These are phyloP conservation scores for Cicer cuneatum DNA, from an alignment of 306 rosid species.

Conservation along the genomic window DNA sequence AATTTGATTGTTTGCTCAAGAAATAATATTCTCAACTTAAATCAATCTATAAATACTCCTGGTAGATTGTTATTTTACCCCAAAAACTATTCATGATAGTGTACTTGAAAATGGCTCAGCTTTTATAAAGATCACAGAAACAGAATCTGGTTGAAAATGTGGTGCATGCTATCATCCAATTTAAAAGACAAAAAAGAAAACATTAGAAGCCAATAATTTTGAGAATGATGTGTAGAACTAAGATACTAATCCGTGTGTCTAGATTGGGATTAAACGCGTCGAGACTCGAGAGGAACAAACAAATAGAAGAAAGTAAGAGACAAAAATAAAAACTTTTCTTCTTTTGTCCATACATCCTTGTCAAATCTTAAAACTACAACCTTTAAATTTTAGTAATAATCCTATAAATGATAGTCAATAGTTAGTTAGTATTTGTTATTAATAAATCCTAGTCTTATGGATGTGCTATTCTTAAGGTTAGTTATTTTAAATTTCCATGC, in stretches of 20 bases:
- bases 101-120: not conserved
- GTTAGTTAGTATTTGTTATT: too few relatives aligned
- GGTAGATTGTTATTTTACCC: too few relatives aligned
- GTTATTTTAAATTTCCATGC: too few relatives aligned
- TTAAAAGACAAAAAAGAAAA: not conserved
- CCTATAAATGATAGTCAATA: not conserved
- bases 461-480: too few relatives aligned
- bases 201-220: too few relatives aligned
- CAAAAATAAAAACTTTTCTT: not conserved
- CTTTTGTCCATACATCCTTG: not conserved
- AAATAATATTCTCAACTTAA: not conserved
- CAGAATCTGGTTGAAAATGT: not conserved
- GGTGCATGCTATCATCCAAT: conserved; percentile 4
- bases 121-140: not conserved
- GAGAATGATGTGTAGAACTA: too few relatives aligned
- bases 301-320: not conserved
- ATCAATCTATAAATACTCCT: too few relatives aligned
- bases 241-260: not conserved
- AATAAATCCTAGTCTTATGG: too few relatives aligned
- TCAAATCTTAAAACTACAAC: conserved; percentile 14
- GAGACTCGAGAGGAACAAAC: not conserved
- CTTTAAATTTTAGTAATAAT: conserved; percentile 13
- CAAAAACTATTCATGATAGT: not conserved
- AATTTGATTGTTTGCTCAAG: not conserved
- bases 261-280: not conserved